Evolutionary conservation across 495 filamentous ascomycete species (phyloP).

Genomic region (Hapsidospora chrysogenum): DNA sequence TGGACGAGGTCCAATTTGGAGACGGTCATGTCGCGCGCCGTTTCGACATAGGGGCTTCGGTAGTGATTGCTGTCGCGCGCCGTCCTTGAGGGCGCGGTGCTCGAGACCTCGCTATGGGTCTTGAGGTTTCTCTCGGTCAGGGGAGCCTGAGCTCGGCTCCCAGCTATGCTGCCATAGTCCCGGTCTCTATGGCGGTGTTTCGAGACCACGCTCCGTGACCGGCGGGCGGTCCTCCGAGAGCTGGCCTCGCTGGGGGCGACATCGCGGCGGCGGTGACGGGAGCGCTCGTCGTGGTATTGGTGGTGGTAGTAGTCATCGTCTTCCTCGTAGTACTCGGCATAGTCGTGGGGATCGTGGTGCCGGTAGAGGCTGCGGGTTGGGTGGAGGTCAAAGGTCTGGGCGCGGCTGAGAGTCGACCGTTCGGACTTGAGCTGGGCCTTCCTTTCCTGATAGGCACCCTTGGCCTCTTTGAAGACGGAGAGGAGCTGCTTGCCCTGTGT

Average conservation of each 20-base stretch:
- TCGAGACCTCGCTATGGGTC: constrained; percentile 25
- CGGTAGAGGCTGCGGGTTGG: constrained; percentile 3
- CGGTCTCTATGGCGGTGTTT: neutral
- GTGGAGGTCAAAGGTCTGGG: constrained; percentile 23
- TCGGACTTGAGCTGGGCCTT: constrained; percentile 60
- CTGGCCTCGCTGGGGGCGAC: constrained; percentile 17
- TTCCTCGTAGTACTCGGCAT: constrained; percentile 11
- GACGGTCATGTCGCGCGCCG: constrained; percentile 13
- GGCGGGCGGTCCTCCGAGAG: constrained; percentile 5
- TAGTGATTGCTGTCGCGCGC: constrained; percentile 23
- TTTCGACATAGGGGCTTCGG: constrained; percentile 23
- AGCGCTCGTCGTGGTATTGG: constrained; percentile 8
- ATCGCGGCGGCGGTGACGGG: constrained; percentile 19
- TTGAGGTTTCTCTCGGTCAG: constrained; percentile 26
- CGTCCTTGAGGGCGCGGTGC: constrained; percentile 20
- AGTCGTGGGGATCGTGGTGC: constrained; percentile 6
- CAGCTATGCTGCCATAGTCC: constrained; percentile 5
- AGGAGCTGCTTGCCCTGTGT: constrained; percentile 72
- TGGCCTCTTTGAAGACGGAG: constrained; percentile 75
- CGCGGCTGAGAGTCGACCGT: constrained; percentile 19
- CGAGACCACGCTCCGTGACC: too few species aligned
- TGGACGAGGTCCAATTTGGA: constrained; percentile 18
- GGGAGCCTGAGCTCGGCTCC: constrained; percentile 11
- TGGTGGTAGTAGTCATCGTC: constrained; percentile 7
- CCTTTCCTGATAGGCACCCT: constrained; percentile 65